A percentile compares a stretch with the other conserved stretches of the same genome.
Evolutionary conservation across 768 basidiomycete genomes (phyloP).

Genomic region (Cystobasidium tubakii): DNA sequence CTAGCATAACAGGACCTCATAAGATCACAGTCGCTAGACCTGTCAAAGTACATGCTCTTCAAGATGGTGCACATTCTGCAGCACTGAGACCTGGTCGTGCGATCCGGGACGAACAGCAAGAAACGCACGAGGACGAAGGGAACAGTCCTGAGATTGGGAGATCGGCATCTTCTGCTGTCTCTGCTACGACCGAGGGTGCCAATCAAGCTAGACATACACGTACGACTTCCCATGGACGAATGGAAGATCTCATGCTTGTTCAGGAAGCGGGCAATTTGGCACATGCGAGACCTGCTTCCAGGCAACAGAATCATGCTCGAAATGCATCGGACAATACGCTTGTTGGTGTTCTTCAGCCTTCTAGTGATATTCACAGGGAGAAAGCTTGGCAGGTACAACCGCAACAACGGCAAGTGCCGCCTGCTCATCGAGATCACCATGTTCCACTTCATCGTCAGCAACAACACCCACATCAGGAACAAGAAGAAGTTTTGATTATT

Average conservation of each 20-base stretch:
- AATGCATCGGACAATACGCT: neutral
- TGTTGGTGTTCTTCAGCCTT: neutral
- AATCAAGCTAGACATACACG: neutral
- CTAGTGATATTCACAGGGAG: neutral
- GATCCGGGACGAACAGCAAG: neutral
- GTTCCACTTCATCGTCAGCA: neutral
- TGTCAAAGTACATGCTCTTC: neutral
- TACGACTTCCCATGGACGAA: neutral
- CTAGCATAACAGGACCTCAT: neutral
- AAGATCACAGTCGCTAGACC: neutral
- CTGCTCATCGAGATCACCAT: neutral
- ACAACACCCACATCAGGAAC: neutral
- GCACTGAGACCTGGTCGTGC: conserved; percentile 3
- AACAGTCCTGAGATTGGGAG: neutral
- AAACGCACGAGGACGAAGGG: neutral
- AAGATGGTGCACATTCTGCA: neutral
- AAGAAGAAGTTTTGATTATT: conserved; percentile 4
- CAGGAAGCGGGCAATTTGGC: neutral
- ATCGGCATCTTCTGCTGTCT: neutral
- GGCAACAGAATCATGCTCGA: neutral
- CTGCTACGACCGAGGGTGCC: neutral
- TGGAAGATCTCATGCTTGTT: neutral
- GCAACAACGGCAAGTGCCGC: neutral
- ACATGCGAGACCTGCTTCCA: neutral
- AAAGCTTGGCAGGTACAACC: neutral